phyloP scores from a whole-genome alignment of 306 rosid species.

The cucumber (Cucumis sativus) region Cucumber_9930_V3 NC_026660.2:27978501-27979000 shows the following conservation, averaged over 20 bases:
- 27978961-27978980: constrained; percentile 42
- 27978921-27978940: constrained; percentile 39
- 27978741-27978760: neutral
- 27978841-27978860: neutral
- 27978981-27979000: constrained; percentile 37
- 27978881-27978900: neutral
- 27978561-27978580: neutral
- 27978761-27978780: neutral
- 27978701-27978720: neutral
- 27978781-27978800: neutral
- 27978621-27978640: neutral
- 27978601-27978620: neutral
- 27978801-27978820: neutral
- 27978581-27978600: neutral
- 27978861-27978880: neutral
- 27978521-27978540: neutral
- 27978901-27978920: neutral
- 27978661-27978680: neutral
- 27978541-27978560: neutral
- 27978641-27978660: neutral
- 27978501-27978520: neutral
- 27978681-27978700: neutral
- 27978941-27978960: constrained; percentile 26
- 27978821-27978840: neutral
- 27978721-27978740: neutral